Evolutionary conservation across 352 stramenopile species (phyloP).

Genomic region (Phytophthora constricta): DNA sequence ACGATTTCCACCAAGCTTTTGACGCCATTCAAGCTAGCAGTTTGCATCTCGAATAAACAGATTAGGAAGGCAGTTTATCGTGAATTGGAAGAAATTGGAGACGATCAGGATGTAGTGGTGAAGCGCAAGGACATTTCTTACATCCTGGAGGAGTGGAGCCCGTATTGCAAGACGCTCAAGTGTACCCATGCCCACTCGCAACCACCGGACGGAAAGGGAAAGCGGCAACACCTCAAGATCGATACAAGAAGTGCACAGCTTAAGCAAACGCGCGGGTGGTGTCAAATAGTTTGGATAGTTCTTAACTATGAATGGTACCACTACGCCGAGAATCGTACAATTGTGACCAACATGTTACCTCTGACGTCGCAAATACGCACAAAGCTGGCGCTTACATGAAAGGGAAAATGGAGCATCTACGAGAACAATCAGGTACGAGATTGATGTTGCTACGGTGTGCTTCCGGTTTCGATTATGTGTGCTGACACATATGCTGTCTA

Average conservation of each 20-base stretch:
- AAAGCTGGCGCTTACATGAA: conserved; percentile 6
- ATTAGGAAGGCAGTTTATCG: background rate
- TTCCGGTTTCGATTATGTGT: background rate
- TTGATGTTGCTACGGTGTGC: too few species aligned
- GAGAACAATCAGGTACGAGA: conserved; percentile 7
- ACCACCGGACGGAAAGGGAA: background rate
- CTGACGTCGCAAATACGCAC: background rate
- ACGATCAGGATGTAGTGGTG: too few species aligned
- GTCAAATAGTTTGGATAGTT: background rate
- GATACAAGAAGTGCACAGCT: conserved; percentile 1
- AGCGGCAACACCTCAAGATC: background rate
- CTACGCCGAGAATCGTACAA: conserved; percentile 8
- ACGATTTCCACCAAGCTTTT: conserved; percentile 7
- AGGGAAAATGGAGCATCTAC: conserved; percentile 12
- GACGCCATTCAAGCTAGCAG: background rate
- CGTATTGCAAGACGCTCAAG: conserved; percentile 11
- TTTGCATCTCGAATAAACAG: conserved; percentile 17
- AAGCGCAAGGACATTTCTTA: too few species aligned
- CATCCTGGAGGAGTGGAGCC: conserved; percentile 2
- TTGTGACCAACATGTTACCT: background rate
- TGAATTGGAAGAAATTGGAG: too few species aligned
- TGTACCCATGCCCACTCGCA: conserved; percentile 5
- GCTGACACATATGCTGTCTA: background rate
- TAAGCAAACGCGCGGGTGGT: conserved; percentile 5
- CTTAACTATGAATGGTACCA: conserved; percentile 7